phyloP scores from a whole-genome alignment of 257 asterid species.

The Asclepias syriaca region DNA sequence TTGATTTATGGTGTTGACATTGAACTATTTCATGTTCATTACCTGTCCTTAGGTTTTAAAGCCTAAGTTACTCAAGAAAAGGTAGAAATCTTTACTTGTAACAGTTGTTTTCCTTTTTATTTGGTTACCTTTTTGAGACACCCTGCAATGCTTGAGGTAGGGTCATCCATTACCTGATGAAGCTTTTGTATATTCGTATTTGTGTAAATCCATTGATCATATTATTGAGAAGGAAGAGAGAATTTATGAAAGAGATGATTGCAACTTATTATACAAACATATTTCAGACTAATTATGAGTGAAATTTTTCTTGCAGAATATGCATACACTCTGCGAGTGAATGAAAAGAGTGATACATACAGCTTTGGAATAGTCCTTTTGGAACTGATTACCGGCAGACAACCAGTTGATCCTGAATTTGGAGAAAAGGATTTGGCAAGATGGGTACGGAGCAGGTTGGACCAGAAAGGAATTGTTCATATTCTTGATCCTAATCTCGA shows the following conservation, averaged over 20 bases:
- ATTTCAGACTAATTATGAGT: not conserved
- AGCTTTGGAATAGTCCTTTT: conserved; percentile 43
- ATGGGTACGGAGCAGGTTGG: conserved; percentile 68
- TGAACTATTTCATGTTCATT: not conserved
- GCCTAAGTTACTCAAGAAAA: not conserved
- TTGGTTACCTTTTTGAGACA: not conserved
- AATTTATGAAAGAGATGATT: not conserved
- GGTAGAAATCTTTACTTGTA: not conserved
- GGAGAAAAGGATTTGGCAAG: conserved; percentile 45
- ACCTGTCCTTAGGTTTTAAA: not conserved
- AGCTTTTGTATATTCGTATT: not conserved
- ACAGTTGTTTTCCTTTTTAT: not conserved
- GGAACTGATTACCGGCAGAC: conserved; percentile 40
- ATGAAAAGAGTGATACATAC: conserved; percentile 45
- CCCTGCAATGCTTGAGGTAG: not conserved
- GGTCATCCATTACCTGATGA: conserved; percentile 5
- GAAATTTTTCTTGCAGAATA: conserved; percentile 25
- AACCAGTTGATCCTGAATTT: conserved; percentile 38
- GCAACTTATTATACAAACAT: not conserved
- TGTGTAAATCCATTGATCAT: not conserved
- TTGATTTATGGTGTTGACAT: not conserved
- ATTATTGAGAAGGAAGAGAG: not conserved
- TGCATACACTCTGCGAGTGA: conserved; percentile 42
- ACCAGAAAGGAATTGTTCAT: conserved; percentile 48
- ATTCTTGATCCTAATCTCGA: conserved; percentile 63